These are phyloP conservation scores for Pistacia integerrima DNA, from an alignment of 345 rosid genomes.

Conservation along the genomic window DNA sequence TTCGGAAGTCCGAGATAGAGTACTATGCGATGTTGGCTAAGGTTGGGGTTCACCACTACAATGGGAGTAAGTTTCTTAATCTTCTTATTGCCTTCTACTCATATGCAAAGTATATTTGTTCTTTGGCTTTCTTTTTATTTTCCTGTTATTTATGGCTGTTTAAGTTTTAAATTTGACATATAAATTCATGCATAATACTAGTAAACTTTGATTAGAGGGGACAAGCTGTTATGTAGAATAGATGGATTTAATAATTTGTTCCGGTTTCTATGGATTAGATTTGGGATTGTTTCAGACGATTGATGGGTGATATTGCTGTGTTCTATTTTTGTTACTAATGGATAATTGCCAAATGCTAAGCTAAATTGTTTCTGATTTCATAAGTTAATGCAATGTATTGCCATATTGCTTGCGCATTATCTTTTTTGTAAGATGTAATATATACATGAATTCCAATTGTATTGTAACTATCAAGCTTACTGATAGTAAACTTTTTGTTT, in stretches of 20 bases:
- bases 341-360: background rate
- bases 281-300: background rate
- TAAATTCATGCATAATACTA: no score
- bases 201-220: no score
- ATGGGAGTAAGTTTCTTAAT: constrained; percentile 52
- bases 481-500: no score
- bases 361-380: background rate
- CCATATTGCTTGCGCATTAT: no score
- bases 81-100: background rate
- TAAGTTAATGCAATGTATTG: background rate
- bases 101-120: no score
- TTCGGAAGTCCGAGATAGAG: constrained; percentile 71
- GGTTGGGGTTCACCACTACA: constrained; percentile 71
- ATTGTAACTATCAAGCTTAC: no score
- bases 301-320: no score
- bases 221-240: no score
- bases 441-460: no score
- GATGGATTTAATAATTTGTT: background rate
- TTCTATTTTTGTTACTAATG: no score
- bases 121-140: background rate
- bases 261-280: background rate
- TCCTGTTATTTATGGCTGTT: background rate
- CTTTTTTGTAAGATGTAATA: no score
- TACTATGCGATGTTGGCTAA: constrained; percentile 72
- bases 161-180: no score